These are phyloP conservation scores for Aspergillus ochraceoroseus DNA, from an alignment of 2,329 filamentous ascomycete genomes.

Conservation along the genomic window DNA sequence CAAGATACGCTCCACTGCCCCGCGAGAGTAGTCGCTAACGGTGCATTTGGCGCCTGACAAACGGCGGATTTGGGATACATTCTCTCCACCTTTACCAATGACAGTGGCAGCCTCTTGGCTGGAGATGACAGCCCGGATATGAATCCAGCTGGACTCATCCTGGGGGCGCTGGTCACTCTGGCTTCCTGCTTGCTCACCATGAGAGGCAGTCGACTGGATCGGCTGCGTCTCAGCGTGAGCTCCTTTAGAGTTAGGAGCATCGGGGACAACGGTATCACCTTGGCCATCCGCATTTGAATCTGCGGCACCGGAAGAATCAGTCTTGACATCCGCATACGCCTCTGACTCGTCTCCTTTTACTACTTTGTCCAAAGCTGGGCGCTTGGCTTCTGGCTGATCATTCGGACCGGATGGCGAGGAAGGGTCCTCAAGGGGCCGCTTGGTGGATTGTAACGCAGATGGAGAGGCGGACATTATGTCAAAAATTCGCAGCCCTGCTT, in stretches of 20 bases:
- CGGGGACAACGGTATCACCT: slow-evolving; percentile 64
- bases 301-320: slow-evolving; percentile 19
- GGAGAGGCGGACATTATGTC: slow-evolving; percentile 66
- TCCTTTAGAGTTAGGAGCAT: slow-evolving; percentile 55
- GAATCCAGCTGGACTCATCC: slow-evolving; percentile 94
- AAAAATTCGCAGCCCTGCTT: slow-evolving; percentile 27
- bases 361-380: slow-evolving; percentile 90
- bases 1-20: slow-evolving; percentile 93
- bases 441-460: slow-evolving; percentile 52
- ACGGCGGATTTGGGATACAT: slow-evolving; percentile 92
- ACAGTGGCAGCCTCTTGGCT: slow-evolving; percentile 96
- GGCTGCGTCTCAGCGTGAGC: slow-evolving; percentile 52
- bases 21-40: slow-evolving; percentile 95
- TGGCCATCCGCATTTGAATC: slow-evolving; percentile 41
- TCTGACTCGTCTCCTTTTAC: slow-evolving; percentile 57
- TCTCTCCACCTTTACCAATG: slow-evolving; percentile 97
- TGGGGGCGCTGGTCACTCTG: slow-evolving; percentile 52
- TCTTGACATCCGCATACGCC: slow-evolving; percentile 29
- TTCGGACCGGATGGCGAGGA: slow-evolving; percentile 87
- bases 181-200: slow-evolving; percentile 48
- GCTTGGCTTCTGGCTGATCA: slow-evolving; percentile 95
- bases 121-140: slow-evolving; percentile 93
- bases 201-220: slow-evolving; percentile 54
- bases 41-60: slow-evolving; percentile 97
- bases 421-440: slow-evolving; percentile 94